A percentile compares a stretch with the other conserved stretches of the same genome.
phyloP scores from a whole-genome alignment of 2,329 filamentous ascomycete species.

The Pseudogymnoascus verrucosus region DNA sequence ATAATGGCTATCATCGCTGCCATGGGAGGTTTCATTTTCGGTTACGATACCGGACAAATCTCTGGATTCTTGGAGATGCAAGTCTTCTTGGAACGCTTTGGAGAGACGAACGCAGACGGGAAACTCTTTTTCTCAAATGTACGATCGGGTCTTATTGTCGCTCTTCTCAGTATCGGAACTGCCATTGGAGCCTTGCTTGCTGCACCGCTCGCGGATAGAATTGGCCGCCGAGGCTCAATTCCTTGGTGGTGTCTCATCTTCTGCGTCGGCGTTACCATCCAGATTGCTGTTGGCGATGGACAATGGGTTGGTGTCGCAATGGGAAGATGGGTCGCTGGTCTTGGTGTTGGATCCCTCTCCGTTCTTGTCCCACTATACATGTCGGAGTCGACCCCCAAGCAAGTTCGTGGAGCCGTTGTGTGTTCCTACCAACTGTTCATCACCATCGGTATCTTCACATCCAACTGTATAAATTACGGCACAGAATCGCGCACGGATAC shows the following conservation, averaged over 20 bases:
- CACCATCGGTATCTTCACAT: slow-evolving; percentile 57
- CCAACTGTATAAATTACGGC: slow-evolving; percentile 48
- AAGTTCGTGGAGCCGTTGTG: slow-evolving; percentile 58
- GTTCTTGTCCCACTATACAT: slow-evolving; percentile 62
- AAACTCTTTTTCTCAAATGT: slow-evolving; percentile 45
- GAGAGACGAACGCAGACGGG: slow-evolving; percentile 27
- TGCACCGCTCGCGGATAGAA: slow-evolving; percentile 53
- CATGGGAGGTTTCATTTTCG: slow-evolving; percentile 28
- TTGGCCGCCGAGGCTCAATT: slow-evolving; percentile 54
- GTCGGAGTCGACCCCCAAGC: slow-evolving; percentile 52
- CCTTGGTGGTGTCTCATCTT: slow-evolving; percentile 45
- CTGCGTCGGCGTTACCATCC: slow-evolving; percentile 56
- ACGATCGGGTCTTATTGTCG: slow-evolving; percentile 54
- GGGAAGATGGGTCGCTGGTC: slow-evolving; percentile 57
- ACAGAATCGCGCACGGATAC: slow-evolving; percentile 29
- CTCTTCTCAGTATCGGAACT: slow-evolving; percentile 35
- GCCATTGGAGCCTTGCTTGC: slow-evolving; percentile 45
- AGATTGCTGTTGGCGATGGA: slow-evolving; percentile 47
- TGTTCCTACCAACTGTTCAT: slow-evolving; percentile 66
- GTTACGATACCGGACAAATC: slow-evolving; percentile 33
- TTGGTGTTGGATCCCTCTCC: slow-evolving; percentile 60
- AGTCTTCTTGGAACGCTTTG: slow-evolving; percentile 49
- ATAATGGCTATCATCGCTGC: slow-evolving; percentile 17
- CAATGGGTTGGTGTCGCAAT: slow-evolving; percentile 58
- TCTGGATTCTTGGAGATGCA: slow-evolving; percentile 53